Evolutionary conservation across 108 stramenopile species (phyloP).

Genomic region (Cyclotella sp.): DNA sequence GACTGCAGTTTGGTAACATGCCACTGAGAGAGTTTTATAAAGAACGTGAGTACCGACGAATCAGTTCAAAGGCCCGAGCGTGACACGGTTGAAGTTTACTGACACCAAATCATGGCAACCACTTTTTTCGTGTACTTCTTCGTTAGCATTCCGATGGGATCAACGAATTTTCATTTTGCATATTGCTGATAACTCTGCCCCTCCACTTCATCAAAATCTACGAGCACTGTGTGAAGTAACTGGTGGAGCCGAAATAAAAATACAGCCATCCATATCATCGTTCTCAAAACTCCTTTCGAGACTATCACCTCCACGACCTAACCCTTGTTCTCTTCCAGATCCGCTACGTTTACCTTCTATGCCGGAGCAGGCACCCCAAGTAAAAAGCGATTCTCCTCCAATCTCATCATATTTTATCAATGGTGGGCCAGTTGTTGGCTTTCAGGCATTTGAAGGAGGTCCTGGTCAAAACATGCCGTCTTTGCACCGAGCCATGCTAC

Average conservation of each 20-base stretch:
- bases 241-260: constrained; percentile 69
- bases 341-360: constrained; percentile 50
- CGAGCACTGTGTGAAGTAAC: constrained; percentile 85
- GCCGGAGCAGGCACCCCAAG: constrained; percentile 15
- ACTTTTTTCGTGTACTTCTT: not conserved
- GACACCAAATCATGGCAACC: not conserved
- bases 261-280: constrained; percentile 44
- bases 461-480: constrained; percentile 41
- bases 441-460: constrained; percentile 72
- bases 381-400: not conserved
- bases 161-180: constrained; percentile 82
- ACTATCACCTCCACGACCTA: constrained; percentile 62
- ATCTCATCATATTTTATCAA: constrained; percentile 53
- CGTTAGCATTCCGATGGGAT: constrained; percentile 80
- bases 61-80: not conserved
- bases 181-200: constrained; percentile 57
- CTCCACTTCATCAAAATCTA: constrained; percentile 71
- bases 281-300: constrained; percentile 55
- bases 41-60: constrained; percentile 48
- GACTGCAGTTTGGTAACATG: constrained; percentile 71
- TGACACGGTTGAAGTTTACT: not conserved
- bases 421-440: constrained; percentile 75
- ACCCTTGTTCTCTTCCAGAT: constrained; percentile 51
- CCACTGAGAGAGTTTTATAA: constrained; percentile 78
- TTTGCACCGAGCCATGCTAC: constrained; percentile 68